These are phyloP conservation scores for Cicer yamashitae DNA, from an alignment of 306 rosid genomes.

Conservation along the genomic window DNA sequence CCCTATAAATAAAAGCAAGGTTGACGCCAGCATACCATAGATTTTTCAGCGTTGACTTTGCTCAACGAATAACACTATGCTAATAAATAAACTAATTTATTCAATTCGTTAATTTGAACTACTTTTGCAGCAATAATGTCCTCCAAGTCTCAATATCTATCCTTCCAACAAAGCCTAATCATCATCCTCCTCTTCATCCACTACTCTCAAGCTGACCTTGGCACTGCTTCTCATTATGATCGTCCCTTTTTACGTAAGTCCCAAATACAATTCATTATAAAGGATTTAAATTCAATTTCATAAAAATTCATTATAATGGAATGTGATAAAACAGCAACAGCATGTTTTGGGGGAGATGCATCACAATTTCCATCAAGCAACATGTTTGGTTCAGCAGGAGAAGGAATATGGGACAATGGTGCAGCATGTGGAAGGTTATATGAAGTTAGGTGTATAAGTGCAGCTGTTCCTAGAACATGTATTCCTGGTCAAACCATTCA, in stretches of 20 bases:
- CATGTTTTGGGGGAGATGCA: conserved; percentile 56
- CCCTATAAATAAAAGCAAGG: not conserved
- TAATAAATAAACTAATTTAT: not conserved
- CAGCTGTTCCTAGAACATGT: conserved; percentile 54
- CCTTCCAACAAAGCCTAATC: not conserved
- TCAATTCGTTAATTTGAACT: not conserved
- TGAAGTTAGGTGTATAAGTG: conserved; percentile 74
- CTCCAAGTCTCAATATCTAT: not conserved
- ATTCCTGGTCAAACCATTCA: conserved; percentile 57
- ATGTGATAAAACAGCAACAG: conserved; percentile 54
- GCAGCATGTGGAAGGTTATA: conserved; percentile 85
- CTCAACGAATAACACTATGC: not conserved
- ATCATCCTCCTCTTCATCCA: conserved; percentile 47
- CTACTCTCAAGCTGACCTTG: conserved; percentile 58
- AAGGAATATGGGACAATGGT: conserved; percentile 90
- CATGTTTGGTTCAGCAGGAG: conserved; percentile 79
- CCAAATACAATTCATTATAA: too few species aligned
- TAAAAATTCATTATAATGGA: too few species aligned
- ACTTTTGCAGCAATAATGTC: conserved; percentile 41
- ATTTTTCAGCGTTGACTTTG: conserved; percentile 16
- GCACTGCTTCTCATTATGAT: conserved; percentile 60
- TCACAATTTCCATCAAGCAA: conserved; percentile 62
- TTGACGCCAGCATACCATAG: not conserved
- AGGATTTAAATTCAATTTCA: too few species aligned
- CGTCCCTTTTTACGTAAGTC: conserved; percentile 73